Conservation (phyloP, 208 protist species). For the Wallacemonas sp. region DNA sequence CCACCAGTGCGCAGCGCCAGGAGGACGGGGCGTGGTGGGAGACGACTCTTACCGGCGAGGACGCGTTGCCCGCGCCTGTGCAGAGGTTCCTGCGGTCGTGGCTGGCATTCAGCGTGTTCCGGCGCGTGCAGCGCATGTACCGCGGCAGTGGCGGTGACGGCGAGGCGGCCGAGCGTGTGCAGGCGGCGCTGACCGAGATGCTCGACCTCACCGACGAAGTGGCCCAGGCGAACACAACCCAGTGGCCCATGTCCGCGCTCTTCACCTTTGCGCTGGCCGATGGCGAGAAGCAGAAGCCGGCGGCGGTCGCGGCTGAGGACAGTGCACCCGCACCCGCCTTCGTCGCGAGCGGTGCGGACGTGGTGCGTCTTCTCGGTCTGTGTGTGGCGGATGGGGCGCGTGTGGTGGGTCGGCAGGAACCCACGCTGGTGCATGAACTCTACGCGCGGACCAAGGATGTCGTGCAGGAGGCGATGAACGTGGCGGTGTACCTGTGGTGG, state of each 20-base stretch:
- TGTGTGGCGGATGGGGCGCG: background rate
- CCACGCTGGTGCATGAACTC: background rate
- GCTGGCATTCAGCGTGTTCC: constrained; percentile 7
- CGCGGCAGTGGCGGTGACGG: background rate
- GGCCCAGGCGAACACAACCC: background rate
- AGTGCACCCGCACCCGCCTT: background rate
- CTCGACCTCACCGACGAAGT: background rate
- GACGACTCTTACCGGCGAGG: background rate
- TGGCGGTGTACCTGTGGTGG: background rate
- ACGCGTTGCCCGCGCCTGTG: background rate
- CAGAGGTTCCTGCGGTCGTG: constrained; percentile 9
- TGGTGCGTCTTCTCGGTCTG: background rate
- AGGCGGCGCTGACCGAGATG: background rate
- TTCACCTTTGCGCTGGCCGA: background rate
- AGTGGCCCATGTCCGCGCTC: background rate
- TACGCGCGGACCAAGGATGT: background rate
- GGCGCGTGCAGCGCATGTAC: background rate
- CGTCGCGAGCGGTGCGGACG: background rate
- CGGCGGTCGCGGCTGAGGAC: background rate
- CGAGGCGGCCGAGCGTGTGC: background rate
- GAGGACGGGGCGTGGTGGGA: background rate
- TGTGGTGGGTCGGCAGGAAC: background rate
- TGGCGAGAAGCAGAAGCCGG: too few relatives aligned
- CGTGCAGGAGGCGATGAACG: background rate
- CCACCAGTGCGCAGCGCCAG: background rate